Evolutionary conservation across 163 green algal species (phyloP).

Genomic region (Scenedesmus sp.): DNA sequence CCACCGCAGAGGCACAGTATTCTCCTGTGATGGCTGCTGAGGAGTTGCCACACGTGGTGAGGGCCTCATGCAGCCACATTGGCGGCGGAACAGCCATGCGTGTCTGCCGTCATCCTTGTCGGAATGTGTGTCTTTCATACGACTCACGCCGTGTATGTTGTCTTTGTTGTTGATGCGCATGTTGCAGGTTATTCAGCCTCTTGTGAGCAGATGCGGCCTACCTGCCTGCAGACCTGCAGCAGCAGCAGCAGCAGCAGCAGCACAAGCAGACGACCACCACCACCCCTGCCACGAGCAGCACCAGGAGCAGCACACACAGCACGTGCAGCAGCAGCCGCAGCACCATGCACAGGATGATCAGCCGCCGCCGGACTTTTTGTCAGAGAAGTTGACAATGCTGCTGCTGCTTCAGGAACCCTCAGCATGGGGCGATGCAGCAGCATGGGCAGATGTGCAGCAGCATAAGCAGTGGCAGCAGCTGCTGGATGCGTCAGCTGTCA

Average conservation of each 20-base stretch:
- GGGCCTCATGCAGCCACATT: too few species aligned
- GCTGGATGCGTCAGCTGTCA: constrained; percentile 47
- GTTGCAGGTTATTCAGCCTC: neutral
- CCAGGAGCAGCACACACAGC: neutral
- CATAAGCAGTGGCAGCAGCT: constrained; percentile 54
- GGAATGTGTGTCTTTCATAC: too few species aligned
- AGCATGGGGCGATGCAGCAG: constrained; percentile 34
- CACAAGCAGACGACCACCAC: neutral
- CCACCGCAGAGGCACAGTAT: too few species aligned
- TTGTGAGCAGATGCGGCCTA: neutral
- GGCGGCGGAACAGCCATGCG: too few species aligned
- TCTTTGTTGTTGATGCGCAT: neutral
- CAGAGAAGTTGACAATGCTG: constrained; percentile 69
- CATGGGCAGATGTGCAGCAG: constrained; percentile 47
- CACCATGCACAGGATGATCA: neutral
- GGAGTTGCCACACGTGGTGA: too few species aligned
- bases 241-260: neutral
- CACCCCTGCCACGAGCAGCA: neutral
- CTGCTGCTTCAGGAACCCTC: constrained; percentile 63
- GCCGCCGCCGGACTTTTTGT: constrained; percentile 45
- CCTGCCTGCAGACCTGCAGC: neutral
- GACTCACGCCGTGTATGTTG: too few species aligned
- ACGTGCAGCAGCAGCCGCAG: constrained; percentile 1
- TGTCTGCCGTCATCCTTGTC: too few species aligned
- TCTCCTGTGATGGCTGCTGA: too few species aligned